Conservation (phyloP, 1,284 basidiomycete species). For the Xerocomus amazonicus region DNA sequence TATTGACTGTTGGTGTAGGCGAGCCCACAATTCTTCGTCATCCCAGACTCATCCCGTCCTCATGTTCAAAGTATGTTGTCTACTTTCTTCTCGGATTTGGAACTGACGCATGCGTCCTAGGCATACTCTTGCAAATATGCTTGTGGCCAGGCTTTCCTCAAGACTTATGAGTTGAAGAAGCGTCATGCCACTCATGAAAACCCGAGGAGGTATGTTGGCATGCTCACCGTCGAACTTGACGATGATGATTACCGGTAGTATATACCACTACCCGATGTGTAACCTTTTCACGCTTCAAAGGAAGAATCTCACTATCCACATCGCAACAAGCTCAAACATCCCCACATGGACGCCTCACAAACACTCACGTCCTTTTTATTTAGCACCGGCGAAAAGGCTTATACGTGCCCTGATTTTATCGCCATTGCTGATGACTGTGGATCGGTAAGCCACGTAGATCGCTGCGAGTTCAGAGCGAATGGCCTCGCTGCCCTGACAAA, state of each 20-base stretch:
- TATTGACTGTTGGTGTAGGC: too few species aligned
- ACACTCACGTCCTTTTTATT: background rate
- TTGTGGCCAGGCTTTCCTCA: conserved; percentile 19
- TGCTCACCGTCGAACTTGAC: background rate
- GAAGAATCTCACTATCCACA: conserved; percentile 24
- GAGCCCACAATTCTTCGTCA: too few species aligned
- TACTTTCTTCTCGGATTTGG: background rate
- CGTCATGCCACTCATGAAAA: conserved; percentile 21
- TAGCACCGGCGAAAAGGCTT: conserved; percentile 25
- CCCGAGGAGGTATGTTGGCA: conserved; percentile 12
- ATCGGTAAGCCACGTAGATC: background rate
- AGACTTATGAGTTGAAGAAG: conserved; percentile 21
- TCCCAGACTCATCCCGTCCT: too few species aligned
- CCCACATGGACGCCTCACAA: background rate
- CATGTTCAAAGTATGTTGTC: conserved; percentile 15
- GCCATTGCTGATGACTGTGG: background rate
- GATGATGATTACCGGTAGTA: conserved; percentile 3
- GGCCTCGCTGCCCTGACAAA: conserved; percentile 30
- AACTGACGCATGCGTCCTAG: conserved; percentile 12
- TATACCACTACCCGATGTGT: conserved; percentile 19
- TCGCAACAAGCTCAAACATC: conserved; percentile 4
- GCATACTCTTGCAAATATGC: conserved; percentile 15
- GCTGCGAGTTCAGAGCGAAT: conserved; percentile 22
- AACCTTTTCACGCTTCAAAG: conserved; percentile 23
- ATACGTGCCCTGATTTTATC: conserved; percentile 20